Evolutionary conservation across 2,329 filamentous ascomycete genomes (phyloP).

Genomic region (Fusarium coffeatum): DNA sequence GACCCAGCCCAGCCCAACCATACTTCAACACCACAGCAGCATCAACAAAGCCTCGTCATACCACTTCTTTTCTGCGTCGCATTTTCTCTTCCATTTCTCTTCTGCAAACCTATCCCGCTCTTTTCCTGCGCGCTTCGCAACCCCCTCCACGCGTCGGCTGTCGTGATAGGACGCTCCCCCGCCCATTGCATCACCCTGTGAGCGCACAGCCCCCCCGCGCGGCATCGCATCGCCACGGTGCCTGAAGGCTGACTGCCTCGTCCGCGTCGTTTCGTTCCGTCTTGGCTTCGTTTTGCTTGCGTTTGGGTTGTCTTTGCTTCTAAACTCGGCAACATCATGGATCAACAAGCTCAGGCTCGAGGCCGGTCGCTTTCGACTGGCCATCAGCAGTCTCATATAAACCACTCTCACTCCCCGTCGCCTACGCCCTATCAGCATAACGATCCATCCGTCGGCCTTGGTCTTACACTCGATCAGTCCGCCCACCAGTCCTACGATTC

Average conservation of each 20-base stretch:
- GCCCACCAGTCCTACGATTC: constrained; percentile 57
- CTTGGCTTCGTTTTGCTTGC: constrained; percentile 8
- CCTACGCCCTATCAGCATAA: constrained; percentile 65
- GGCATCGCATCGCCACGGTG: constrained; percentile 53
- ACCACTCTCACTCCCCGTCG: constrained; percentile 73
- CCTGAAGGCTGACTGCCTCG: constrained; percentile 62
- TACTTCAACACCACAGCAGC: constrained; percentile 4
- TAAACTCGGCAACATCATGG: constrained; percentile 54
- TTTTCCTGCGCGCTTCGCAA: constrained; percentile 38
- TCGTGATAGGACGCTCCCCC: constrained; percentile 48
- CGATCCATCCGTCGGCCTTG: constrained; percentile 64
- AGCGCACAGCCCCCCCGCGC: constrained; percentile 56
- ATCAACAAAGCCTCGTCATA: constrained; percentile 2
- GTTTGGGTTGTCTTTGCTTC: constrained; percentile 34
- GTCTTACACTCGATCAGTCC: constrained; percentile 67
- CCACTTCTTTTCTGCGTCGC: constrained; percentile 33
- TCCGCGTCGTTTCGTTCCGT: constrained; percentile 36
- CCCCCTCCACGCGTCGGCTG: constrained; percentile 47
- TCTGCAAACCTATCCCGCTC: constrained; percentile 27
- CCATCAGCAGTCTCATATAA: constrained; percentile 73
- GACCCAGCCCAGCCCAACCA: neutral
- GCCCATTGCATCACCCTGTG: constrained; percentile 47
- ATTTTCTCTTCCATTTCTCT: constrained; percentile 20
- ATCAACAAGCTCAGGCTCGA: constrained; percentile 54
- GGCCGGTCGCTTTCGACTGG: constrained; percentile 72